Percentiles rank a stretch among this genome's conserved stretches.
Evolutionary conservation across 257 asterid genomes (phyloP).

Genomic region (Knoxia roxburghii): DNA sequence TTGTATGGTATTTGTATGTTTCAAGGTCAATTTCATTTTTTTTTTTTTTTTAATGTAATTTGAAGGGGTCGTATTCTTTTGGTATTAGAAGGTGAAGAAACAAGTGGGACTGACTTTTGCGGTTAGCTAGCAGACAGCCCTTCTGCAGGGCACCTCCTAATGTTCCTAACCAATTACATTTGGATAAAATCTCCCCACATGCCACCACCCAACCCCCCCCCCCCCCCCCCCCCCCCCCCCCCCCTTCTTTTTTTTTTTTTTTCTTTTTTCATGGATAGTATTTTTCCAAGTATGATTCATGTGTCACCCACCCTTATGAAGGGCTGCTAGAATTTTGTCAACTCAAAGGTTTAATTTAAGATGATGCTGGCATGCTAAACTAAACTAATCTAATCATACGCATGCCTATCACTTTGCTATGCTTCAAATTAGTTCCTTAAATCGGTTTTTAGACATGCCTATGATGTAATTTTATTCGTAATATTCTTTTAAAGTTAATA

Average conservation of each 20-base stretch:
- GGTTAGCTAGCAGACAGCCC: conserved; percentile 21
- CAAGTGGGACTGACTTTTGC: conserved; percentile 25
- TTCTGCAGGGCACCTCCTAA: conserved; percentile 18
- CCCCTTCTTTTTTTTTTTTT: too few species aligned
- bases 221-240: too few species aligned
- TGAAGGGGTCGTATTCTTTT: neutral
- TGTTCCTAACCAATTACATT: conserved; percentile 36
- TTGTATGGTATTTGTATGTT: neutral
- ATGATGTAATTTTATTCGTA: too few species aligned
- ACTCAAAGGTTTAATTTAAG: too few species aligned
- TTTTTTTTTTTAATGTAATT: too few species aligned
- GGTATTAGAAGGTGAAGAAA: neutral
- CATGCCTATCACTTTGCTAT: too few species aligned
- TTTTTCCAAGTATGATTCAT: conserved; percentile 22
- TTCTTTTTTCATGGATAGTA: conserved; percentile 44
- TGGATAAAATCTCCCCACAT: conserved; percentile 36
- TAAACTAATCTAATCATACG: too few species aligned
- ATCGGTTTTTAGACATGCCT: too few species aligned
- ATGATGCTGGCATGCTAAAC: too few species aligned
- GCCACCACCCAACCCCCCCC: too few species aligned
- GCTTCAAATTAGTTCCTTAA: too few species aligned
- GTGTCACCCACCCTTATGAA: conserved; percentile 18
- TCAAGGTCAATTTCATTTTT: conserved; percentile 15
- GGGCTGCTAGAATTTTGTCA: conserved; percentile 20
- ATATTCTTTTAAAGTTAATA: too few species aligned